Evolutionary conservation across 257 asterid genomes (phyloP).

Genomic region (Solanum peruvianum): DNA sequence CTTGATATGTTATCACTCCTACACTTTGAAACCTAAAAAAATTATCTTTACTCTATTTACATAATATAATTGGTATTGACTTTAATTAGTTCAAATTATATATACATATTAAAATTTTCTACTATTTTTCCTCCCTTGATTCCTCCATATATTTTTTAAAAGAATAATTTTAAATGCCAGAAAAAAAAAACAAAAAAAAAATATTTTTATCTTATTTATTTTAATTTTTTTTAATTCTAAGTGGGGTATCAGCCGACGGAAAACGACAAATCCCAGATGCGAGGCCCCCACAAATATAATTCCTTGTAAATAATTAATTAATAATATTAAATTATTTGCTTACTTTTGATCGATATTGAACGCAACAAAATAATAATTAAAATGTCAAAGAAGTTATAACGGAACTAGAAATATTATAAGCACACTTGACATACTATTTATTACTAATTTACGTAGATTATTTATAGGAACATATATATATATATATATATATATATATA

Average conservation of each 20-base stretch:
- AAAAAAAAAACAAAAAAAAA: background rate
- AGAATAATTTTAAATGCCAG: too few species aligned
- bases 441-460: background rate
- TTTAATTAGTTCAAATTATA: background rate
- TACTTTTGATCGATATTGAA: background rate
- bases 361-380: background rate
- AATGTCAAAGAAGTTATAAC: background rate
- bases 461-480: background rate
- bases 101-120: too few species aligned
- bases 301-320: background rate
- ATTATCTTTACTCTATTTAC: background rate
- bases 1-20: background rate
- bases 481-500: too few species aligned
- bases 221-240: background rate
- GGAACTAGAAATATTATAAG: background rate
- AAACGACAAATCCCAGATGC: background rate
- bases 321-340: background rate
- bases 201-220: background rate
- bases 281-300: background rate
- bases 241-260: background rate
- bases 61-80: background rate
- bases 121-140: background rate
- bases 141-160: background rate
- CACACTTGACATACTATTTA: background rate
- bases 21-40: background rate